phyloP scores from a whole-genome alignment of 371 early-diverging fungal species.

The Apophysomyces ossiformis region DNA sequence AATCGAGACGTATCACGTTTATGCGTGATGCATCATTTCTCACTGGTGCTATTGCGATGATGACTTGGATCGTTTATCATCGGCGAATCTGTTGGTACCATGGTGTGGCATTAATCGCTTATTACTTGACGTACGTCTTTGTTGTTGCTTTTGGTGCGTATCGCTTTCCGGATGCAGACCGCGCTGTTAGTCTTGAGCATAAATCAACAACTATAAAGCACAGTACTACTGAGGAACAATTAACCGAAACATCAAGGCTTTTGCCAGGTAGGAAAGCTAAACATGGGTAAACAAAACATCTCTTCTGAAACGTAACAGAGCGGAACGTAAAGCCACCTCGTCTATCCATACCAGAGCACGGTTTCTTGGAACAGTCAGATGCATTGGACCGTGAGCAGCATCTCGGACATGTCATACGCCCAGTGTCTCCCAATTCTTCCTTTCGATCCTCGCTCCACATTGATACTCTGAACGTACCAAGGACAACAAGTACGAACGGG shows the following conservation, averaged over 20 bases:
- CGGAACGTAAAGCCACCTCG: slow-evolving; percentile 23
- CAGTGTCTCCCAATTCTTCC: slow-evolving; percentile 46
- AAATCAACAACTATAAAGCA: slow-evolving; percentile 28
- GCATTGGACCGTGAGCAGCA: slow-evolving; percentile 35
- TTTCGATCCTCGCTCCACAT: slow-evolving; percentile 39
- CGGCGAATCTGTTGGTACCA: slow-evolving; percentile 68
- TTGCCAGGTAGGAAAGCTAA: slow-evolving; percentile 24
- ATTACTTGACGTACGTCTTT: slow-evolving; percentile 60
- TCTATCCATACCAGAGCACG: slow-evolving; percentile 36
- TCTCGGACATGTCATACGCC: slow-evolving; percentile 48
- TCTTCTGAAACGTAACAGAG: neutral
- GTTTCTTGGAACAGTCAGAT: slow-evolving; percentile 23
- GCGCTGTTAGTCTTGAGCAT: slow-evolving; percentile 30
- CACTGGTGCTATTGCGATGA: slow-evolving; percentile 64
- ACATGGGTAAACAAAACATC: neutral
- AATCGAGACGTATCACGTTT: slow-evolving; percentile 67
- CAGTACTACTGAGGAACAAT: slow-evolving; percentile 26
- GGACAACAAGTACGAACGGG: slow-evolving; percentile 41
- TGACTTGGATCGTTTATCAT: slow-evolving; percentile 64
- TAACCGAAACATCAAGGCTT: slow-evolving; percentile 35
- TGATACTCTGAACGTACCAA: slow-evolving; percentile 34
- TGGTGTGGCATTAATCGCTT: slow-evolving; percentile 54
- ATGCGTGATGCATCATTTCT: slow-evolving; percentile 76
- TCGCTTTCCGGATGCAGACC: slow-evolving; percentile 30
- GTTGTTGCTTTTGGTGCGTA: slow-evolving; percentile 48